A percentile compares a stretch with the other conserved stretches of the same genome.
These are phyloP conservation scores for Tulasnella sp. DNA, from an alignment of 768 basidiomycete species.

Conservation along the genomic window DNA sequence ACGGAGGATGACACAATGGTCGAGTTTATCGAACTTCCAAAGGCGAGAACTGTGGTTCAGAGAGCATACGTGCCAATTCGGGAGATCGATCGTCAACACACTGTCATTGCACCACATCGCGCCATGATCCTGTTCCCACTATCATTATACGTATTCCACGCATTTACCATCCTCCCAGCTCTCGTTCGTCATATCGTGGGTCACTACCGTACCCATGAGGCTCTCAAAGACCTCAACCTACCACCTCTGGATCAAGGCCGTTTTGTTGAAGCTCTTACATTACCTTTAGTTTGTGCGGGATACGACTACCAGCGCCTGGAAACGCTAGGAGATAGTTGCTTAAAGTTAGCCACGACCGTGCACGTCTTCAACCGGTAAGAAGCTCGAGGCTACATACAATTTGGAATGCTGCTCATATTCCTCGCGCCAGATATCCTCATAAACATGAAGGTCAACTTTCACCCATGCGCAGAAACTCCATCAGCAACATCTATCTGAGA, in stretches of 20 bases:
- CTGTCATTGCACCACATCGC: slow-evolving; percentile 18
- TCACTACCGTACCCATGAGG: slow-evolving; percentile 54
- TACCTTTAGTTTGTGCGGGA: slow-evolving; percentile 58
- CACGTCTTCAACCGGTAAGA: slow-evolving; percentile 65
- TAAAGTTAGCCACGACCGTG: slow-evolving; percentile 70
- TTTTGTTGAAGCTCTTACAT: slow-evolving; percentile 69
- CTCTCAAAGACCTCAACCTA: slow-evolving; percentile 53
- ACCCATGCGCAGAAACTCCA: slow-evolving; percentile 54
- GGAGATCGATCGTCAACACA: slow-evolving; percentile 12
- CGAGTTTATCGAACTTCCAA: slow-evolving; percentile 15
- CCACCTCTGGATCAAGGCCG: slow-evolving; percentile 55
- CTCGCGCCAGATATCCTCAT: slow-evolving; percentile 43
- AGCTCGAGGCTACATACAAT: neutral
- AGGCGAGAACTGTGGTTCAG: slow-evolving; percentile 7
- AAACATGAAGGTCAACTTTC: slow-evolving; percentile 82
- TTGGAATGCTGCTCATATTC: neutral
- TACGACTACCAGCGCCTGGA: slow-evolving; percentile 84
- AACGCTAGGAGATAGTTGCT: slow-evolving; percentile 79
- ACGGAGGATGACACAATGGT: slow-evolving; percentile 19
- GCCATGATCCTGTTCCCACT: slow-evolving; percentile 2
- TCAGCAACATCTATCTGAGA: slow-evolving; percentile 70
- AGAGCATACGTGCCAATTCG: neutral
- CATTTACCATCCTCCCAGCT: slow-evolving; percentile 59
- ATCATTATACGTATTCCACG: slow-evolving; percentile 36
- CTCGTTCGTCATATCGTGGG: slow-evolving; percentile 64